phyloP scores from a whole-genome alignment of 1,284 basidiomycete genomes.

The Phlebopus sp. region DNA sequence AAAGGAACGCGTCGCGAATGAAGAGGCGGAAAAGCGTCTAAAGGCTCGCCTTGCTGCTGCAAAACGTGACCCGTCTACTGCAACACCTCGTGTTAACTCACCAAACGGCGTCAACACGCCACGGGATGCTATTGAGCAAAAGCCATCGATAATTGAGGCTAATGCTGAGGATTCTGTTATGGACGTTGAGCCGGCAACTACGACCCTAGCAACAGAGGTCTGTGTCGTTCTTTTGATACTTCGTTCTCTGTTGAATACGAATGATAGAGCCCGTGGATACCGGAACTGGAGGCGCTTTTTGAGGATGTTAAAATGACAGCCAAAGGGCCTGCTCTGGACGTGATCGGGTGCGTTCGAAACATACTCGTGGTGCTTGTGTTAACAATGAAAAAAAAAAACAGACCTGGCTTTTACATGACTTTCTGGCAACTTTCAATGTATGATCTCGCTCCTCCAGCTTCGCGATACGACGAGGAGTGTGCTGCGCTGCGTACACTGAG shows the following conservation, averaged over 20 bases:
- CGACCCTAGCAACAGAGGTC: constrained; percentile 22
- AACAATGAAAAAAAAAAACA: constrained; percentile 29
- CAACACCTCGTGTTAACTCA: constrained; percentile 59
- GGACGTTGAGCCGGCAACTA: constrained; percentile 41
- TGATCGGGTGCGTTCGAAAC: constrained; percentile 57
- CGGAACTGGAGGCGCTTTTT: constrained; percentile 66
- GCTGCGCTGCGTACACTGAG: constrained; percentile 55
- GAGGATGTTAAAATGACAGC: constrained; percentile 67
- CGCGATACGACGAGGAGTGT: constrained; percentile 69
- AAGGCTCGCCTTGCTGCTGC: constrained; percentile 68
- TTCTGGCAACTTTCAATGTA: constrained; percentile 94
- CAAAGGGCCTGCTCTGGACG: constrained; percentile 58
- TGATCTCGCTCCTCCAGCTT: constrained; percentile 74
- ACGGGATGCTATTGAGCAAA: constrained; percentile 37
- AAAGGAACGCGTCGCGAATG: constrained; percentile 60
- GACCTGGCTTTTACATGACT: constrained; percentile 86
- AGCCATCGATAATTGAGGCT: constrained; percentile 31
- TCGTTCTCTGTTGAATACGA: constrained; percentile 10
- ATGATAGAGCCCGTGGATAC: constrained; percentile 70
- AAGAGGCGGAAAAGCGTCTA: constrained; percentile 73
- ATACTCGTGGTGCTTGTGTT: constrained; percentile 8
- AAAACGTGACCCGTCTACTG: constrained; percentile 62
- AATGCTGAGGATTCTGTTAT: constrained; percentile 50
- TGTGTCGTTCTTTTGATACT: constrained; percentile 5
- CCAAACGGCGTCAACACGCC: constrained; percentile 43